A percentile compares a stretch with the other conserved stretches of the same genome.
These are phyloP conservation scores for Sporothrix luriei DNA, from an alignment of 2,329 filamentous ascomycete species.

Conservation along the genomic window DNA sequence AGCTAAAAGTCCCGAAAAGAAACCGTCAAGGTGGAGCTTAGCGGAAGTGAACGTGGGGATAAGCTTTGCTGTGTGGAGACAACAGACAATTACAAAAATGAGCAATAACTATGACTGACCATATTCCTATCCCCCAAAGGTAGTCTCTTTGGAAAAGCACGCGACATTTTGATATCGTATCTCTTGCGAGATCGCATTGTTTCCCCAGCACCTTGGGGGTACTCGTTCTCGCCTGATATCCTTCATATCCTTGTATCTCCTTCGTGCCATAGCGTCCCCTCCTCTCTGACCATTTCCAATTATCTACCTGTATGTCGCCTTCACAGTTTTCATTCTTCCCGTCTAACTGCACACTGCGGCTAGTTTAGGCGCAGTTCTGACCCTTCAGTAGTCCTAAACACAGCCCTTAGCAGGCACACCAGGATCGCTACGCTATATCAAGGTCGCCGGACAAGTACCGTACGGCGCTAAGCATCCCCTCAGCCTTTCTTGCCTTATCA, in stretches of 20 bases:
- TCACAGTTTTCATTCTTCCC: background rate
- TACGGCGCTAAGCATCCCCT: background rate
- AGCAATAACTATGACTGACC: slow-evolving; percentile 22
- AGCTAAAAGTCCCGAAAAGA: background rate
- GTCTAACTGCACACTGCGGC: background rate
- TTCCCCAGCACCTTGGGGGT: background rate
- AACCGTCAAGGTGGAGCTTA: slow-evolving; percentile 1
- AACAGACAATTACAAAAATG: background rate
- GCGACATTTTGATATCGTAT: too few relatives aligned
- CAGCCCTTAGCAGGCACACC: too few relatives aligned
- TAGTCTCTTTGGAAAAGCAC: too few relatives aligned
- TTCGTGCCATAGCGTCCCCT: background rate
- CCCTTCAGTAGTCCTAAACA: background rate
- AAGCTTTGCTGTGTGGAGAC: slow-evolving; percentile 15
- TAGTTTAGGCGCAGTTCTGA: slow-evolving; percentile 1
- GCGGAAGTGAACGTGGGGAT: slow-evolving; percentile 10
- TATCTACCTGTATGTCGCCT: background rate
- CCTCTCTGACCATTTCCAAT: background rate
- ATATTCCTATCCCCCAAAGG: too few relatives aligned
- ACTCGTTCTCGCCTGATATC: background rate
- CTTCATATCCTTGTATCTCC: background rate
- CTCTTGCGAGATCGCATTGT: too few relatives aligned
- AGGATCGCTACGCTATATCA: background rate
- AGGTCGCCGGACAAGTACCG: background rate
- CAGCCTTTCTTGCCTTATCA: slow-evolving; percentile 8